Percentiles rank a stretch among this genome's conserved stretches.
Conservation (phyloP, 73 alveolate species). For the Blepharisma japonicum region DNA sequence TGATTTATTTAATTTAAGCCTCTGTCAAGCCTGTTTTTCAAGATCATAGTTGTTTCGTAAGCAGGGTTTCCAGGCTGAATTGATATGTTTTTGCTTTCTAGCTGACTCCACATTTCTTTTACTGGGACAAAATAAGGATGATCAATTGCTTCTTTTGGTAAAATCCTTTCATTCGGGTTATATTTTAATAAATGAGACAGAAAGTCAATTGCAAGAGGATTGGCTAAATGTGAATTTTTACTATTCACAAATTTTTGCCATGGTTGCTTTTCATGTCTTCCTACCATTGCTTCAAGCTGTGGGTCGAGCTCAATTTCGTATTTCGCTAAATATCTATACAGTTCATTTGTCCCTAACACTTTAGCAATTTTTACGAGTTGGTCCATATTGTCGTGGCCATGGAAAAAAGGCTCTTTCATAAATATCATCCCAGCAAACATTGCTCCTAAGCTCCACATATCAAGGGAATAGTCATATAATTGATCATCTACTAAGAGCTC, state of each 20-base stretch:
- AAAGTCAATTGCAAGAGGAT: conserved; percentile 91
- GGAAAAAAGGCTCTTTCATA: conserved; percentile 95
- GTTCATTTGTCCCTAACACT: conserved; percentile 88
- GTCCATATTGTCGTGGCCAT: conserved; percentile 96
- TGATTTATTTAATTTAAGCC: too few species aligned
- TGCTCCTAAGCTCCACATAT: conserved; percentile 93
- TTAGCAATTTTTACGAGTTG: conserved; percentile 94
- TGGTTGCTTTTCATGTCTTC: conserved; percentile 57
- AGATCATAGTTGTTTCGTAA: too few species aligned
- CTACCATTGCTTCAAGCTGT: conserved; percentile 48
- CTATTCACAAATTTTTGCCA: conserved; percentile 80
- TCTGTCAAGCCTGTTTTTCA: too few species aligned
- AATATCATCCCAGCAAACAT: conserved; percentile 86
- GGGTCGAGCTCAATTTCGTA: conserved; percentile 55
- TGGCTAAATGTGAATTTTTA: conserved; percentile 80
- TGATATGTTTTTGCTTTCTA: too few species aligned
- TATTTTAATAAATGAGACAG: conserved; percentile 27
- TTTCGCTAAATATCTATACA: conserved; percentile 66
- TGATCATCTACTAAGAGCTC: conserved; percentile 77
- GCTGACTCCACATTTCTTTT: too few species aligned
- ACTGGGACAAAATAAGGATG: conserved; percentile 92
- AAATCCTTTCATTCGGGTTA: conserved; percentile 56
- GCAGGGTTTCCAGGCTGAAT: too few species aligned
- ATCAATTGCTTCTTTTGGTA: conserved; percentile 92
- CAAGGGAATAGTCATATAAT: conserved; percentile 87